Evolutionary conservation across 2,329 filamentous ascomycete species (phyloP), one percentile per base, ranked within the genome.

Genomic region (Diaporthe ampelina): DNA sequence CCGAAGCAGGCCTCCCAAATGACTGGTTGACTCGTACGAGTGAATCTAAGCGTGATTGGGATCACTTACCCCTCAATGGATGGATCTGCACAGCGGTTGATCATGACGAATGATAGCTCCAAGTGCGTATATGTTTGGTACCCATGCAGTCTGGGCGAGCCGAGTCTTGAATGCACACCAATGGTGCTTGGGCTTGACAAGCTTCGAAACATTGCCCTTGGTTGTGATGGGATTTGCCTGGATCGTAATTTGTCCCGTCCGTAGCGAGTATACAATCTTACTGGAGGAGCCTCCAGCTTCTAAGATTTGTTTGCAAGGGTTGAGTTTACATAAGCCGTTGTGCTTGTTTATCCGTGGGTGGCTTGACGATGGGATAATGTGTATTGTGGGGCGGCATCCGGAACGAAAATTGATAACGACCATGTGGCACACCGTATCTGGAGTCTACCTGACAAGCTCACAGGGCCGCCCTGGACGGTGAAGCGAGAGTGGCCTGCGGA

Each of bases 401-500:
- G 24, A 59, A 0, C 67, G 37, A 32, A 48, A 29, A 70, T 50
- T 57, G 58, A 61, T 45, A 48, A 32, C 37, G 56, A 50, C 56
- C 43, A 61, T 59, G 58, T 61, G 69, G 69, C 69, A 71, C n/a
- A 29, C 69, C 40, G 45, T 43, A 58, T 59, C 56, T 71, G 43
- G 29, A 52, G 26, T 26, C 32, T 24, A 13, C 37, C 45, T 40
- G 43, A 37, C 32, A 26, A 5, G 57, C 61, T 52, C 15, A n/a
- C 61, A 67, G 45, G 61, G 61, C 45, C 21, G 61, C 26, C 61
- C 61, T 67, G 69, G 48, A n/a, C 26, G 11, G 11, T 29, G 57
- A 72, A 63, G 69, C 69, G 57, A 63, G 57, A 72, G 45, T 72
- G 35, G 69, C 57, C 56, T 43, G 56, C 45, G 57, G 58, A 61